Evolutionary conservation across 129 eudicot species (phyloP), one percentile per base, ranked within the genome.

Genomic region (Silybum marianum): DNA sequence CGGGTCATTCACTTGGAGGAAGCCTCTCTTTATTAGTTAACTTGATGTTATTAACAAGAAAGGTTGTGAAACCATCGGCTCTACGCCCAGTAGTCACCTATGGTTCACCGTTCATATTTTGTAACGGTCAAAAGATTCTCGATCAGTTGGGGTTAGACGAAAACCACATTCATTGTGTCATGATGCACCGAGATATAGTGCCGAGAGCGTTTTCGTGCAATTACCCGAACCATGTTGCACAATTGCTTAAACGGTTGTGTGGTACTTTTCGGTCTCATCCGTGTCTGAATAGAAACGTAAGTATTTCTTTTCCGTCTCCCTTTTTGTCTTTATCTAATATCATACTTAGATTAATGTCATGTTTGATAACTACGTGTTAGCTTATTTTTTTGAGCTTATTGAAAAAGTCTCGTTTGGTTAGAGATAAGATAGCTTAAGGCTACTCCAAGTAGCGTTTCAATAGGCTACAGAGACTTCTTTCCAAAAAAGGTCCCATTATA

Each of bases 171-270:
- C 93, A 90, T 26, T 85, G 92, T 65, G 96, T 93, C 78, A 85
- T 91, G 86, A 91, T 93, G 95, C 98, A 93, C 63, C 80, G 98
- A 81, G 98, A 93, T 68, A 93, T 93, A 7, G 98, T 93, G 39
- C 98, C 98, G 1, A 88, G 97, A 81, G 97, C 98, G 21, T 93
- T 93, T 87, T 89, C 98, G 24, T 93, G 98, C 89, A 91, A 85
- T 72, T 93, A 93, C 84, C 95, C 95, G 0, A 76, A 83, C 58
- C 88, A 87, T 68, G 92, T 86, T 16, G 96, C 87, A 23, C 96
- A 87, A 46, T 71, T 92, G 54, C 96, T 94, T 79, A 94, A 92
- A 86, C 93, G 98, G 0, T 76, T 94, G 74, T 85, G 84, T 62
- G 87, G 89, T 63, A 84, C 93, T 34, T 90, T 94, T 11, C 88